Evolutionary conservation across 495 filamentous ascomycete species (phyloP).

Genomic region (Choiromyces venosus): DNA sequence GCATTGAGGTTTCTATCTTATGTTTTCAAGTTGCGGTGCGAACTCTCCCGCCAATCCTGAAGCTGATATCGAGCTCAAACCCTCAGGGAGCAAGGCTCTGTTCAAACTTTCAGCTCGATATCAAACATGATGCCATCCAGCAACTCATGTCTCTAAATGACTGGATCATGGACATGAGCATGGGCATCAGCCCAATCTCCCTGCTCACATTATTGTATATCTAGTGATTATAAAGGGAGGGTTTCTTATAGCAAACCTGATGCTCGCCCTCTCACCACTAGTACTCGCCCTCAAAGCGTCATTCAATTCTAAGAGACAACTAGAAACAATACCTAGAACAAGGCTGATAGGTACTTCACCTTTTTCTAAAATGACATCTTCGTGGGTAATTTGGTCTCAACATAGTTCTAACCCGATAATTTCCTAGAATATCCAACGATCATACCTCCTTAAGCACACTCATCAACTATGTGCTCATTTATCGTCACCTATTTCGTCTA

Average conservation of each 20-base stretch:
- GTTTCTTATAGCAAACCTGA: not conserved
- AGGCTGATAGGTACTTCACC: not conserved
- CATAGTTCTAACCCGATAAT: not conserved
- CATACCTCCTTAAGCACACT: not conserved
- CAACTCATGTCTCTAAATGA: not conserved
- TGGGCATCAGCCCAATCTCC: not conserved
- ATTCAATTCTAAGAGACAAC: not conserved
- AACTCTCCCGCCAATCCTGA: not conserved
- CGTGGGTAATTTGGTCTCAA: not conserved
- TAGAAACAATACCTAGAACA: not conserved
- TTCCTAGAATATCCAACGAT: not conserved
- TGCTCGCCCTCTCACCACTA: not conserved
- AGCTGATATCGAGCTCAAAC: not conserved
- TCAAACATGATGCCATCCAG: not conserved
- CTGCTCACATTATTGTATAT: not conserved
- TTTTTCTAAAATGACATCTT: not conserved
- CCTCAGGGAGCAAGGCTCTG: not conserved
- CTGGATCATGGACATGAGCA: not conserved
- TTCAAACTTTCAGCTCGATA: not conserved
- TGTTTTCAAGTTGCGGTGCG: not conserved
- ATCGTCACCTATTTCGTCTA: not conserved
- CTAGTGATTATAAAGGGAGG: constrained; percentile 1
- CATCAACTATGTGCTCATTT: not conserved
- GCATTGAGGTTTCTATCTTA: not conserved
- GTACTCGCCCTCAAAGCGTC: not conserved